Base-by-base conservation (phyloP, 2,329 filamentous ascomycete genomes). In the Paecilomyces niveus region DNA sequence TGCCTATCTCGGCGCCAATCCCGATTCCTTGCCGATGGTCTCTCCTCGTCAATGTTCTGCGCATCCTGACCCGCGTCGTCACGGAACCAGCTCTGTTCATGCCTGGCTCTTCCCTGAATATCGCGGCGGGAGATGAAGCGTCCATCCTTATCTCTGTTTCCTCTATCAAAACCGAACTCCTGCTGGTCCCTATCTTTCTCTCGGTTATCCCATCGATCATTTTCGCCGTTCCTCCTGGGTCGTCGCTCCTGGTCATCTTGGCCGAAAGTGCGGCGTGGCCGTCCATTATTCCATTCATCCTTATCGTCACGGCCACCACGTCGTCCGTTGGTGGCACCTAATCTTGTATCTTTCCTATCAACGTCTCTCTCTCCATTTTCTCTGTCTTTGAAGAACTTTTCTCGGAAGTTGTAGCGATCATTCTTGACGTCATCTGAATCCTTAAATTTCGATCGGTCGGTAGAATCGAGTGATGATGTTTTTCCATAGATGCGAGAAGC, bases 31-130 rank as follows among this genome's bases (percentile, higher is more conserved):
- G 67, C 71, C 35, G 73, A 68, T 54, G 72, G 70, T 62, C 68
- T 74, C 59, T 72, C 77, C 32, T 80, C 82, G 53, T 78, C 75
- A 1, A 62, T 62, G 21, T 76, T 74, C 15, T 66, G 66, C 4
- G 61, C 64, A 18, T 77, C 74, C 33, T 72, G 75, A 11, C 69
- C 67, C 31, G 63, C 66, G 26, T 66, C 69, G 54, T 86, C 85
- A 69, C 85, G 87, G 70, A 86, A 87, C 92, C 89, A 95, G n/a
- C 86, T 85, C 59, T 86, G 80, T 61, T 87, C 90, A 54, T 86
- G 80, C 73, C 86, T 86, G 62, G 81, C 85, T 67, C 89, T 84
- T 58, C 79, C 81, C 53, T 82, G 77, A 26, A 85, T 85, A 68
- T 89, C 89, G 64, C 87, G 85, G 60, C 85, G 83, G 57, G 80